Conservation (phyloP, 2,329 filamentous ascomycete genomes). For the Aspergillus sp. region DNA sequence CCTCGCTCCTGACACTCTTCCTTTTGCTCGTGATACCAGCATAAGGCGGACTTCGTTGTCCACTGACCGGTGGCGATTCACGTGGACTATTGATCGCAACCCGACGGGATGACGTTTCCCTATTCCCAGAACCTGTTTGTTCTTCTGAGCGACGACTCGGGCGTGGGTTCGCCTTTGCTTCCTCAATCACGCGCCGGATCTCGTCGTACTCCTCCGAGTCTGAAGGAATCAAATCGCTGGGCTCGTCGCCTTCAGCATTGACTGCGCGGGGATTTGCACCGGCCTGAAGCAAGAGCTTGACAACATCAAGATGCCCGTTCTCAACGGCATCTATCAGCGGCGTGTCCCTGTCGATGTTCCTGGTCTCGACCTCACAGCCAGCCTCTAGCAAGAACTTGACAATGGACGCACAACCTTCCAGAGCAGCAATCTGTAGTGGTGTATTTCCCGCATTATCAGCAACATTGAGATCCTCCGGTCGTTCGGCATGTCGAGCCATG, state of each 20-base stretch:
- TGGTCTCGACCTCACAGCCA: constrained; percentile 80
- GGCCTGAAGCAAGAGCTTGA: constrained; percentile 77
- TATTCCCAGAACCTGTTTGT: constrained; percentile 35
- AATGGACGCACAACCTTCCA: constrained; percentile 83
- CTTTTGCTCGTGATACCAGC: constrained; percentile 36
- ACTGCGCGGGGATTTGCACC: constrained; percentile 90
- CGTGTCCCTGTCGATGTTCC: constrained; percentile 80
- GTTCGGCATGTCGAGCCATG: constrained; percentile 71
- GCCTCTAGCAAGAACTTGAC: constrained; percentile 83
- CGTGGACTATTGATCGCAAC: constrained; percentile 49
- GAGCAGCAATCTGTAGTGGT: constrained; percentile 85
- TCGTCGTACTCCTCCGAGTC: constrained; percentile 77
- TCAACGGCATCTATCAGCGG: constrained; percentile 95
- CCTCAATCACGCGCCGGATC: constrained; percentile 69
- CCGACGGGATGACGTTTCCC: constrained; percentile 44
- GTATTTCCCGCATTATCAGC: constrained; percentile 96
- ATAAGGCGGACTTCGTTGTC: constrained; percentile 45
- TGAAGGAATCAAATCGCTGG: constrained; percentile 76
- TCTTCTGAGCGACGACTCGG: constrained; percentile 48
- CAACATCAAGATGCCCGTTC: constrained; percentile 87
- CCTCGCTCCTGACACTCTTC: constrained; percentile 52
- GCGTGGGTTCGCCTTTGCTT: constrained; percentile 60
- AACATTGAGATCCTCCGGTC: constrained; percentile 84
- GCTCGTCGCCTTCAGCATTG: constrained; percentile 90
- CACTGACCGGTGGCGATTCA: constrained; percentile 44